Conservation (phyloP, 768 basidiomycete genomes). For the Dictyophora rubrovolvata region DNA sequence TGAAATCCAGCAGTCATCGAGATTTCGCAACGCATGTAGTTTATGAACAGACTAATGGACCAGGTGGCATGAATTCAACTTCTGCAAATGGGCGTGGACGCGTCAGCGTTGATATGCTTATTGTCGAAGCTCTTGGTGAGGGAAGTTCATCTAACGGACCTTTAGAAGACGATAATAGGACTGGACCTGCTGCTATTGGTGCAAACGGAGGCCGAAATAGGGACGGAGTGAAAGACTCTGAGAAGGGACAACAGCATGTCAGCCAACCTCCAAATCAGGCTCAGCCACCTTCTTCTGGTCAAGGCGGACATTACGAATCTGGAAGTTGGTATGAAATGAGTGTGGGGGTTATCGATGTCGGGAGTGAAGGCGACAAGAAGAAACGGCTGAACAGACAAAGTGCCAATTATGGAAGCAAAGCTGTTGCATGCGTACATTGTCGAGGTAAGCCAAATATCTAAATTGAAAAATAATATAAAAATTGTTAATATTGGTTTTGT, state of each 20-base stretch:
- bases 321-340: not conserved
- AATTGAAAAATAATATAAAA: no score
- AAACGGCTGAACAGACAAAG: slow-evolving; percentile 32
- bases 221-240: not conserved
- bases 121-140: slow-evolving; percentile 9
- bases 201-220: not conserved
- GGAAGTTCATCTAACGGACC: not conserved
- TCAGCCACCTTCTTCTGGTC: not conserved
- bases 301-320: not conserved
- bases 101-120: slow-evolving; percentile 10
- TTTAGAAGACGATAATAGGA: not conserved
- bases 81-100: not conserved
- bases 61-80: not conserved
- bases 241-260: not conserved
- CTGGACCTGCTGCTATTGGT: not conserved
- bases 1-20: not conserved
- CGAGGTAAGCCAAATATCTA: slow-evolving; percentile 51
- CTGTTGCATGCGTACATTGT: slow-evolving; percentile 84
- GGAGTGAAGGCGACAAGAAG: slow-evolving; percentile 8
- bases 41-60: not conserved
- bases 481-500: no score
- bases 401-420: slow-evolving; percentile 69
- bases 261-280: not conserved
- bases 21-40: not conserved
- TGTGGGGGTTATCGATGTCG: slow-evolving; percentile 9